Conservation (phyloP, 2,329 filamentous ascomycete species). For the Shiraia sp. region DNA sequence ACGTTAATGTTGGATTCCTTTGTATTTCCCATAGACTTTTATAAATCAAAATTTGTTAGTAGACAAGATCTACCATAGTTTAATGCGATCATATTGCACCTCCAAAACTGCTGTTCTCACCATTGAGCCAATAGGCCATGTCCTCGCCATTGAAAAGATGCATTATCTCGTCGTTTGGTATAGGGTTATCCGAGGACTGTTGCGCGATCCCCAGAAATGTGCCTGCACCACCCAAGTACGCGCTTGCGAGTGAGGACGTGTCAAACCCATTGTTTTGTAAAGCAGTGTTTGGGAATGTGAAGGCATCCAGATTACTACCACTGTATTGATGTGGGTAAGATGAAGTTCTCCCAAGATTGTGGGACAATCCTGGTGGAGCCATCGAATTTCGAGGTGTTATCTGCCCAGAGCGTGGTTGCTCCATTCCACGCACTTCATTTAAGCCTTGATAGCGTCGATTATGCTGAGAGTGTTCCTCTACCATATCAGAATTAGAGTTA, state of each 20-base stretch:
- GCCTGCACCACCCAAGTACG: constrained; percentile 15
- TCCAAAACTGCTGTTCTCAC: constrained; percentile 7
- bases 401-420: constrained; percentile 1
- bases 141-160: constrained; percentile 28
- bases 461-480: no score
- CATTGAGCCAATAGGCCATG: constrained; percentile 19
- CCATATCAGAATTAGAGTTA: neutral
- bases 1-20: no score
- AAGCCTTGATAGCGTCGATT: no score
- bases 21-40: no score
- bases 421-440: neutral
- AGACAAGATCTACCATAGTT: no score
- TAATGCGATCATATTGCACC: no score
- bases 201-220: constrained; percentile 30
- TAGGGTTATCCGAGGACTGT: constrained; percentile 26
- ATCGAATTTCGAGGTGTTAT: constrained; percentile 1
- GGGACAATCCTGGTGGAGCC: neutral
- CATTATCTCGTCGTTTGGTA: constrained; percentile 27
- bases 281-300: no score
- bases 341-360: neutral
- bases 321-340: neutral
- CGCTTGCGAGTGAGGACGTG: no score
- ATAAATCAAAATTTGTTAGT: no score
- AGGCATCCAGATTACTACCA: neutral
- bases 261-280: no score